Evolutionary conservation across 495 filamentous ascomycete species (phyloP).

Genomic region (Letharia columbiana): DNA sequence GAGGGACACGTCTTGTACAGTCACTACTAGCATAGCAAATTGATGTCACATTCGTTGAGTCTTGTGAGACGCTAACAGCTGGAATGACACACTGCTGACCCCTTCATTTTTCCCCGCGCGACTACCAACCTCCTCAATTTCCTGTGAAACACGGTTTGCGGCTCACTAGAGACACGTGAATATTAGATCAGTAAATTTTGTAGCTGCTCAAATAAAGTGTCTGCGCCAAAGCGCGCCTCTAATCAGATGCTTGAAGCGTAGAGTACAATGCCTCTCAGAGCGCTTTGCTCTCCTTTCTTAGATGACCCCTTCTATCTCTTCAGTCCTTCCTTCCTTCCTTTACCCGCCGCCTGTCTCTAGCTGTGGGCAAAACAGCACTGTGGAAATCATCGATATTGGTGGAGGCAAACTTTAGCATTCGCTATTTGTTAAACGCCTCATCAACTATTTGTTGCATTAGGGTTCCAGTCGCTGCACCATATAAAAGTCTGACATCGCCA

Average conservation of each 20-base stretch:
- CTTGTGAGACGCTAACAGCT: not conserved
- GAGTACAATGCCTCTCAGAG: too few species aligned
- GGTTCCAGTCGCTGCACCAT: conserved; percentile 80
- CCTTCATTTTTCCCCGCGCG: too few species aligned
- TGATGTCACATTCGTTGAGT: not conserved
- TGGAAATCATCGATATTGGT: not conserved
- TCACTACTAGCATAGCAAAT: not conserved
- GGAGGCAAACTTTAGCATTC: not conserved
- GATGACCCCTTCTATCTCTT: not conserved
- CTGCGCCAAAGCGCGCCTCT: too few species aligned
- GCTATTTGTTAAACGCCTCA: not conserved
- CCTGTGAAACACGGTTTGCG: too few species aligned
- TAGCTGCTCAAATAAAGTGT: too few species aligned
- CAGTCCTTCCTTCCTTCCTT: not conserved
- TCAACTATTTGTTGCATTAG: conserved; percentile 15
- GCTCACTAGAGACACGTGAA: too few species aligned
- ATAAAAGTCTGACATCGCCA: conserved; percentile 87
- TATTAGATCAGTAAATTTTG: too few species aligned
- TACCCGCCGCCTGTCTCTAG: not conserved
- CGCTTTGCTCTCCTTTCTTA: not conserved
- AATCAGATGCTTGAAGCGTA: too few species aligned
- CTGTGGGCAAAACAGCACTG: not conserved
- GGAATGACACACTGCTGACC: not conserved
- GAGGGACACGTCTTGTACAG: not conserved
- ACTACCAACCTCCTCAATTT: too few species aligned